These are phyloP conservation scores for Ophiosphaerella korrae DNA, from an alignment of 2,329 filamentous ascomycete genomes.

Conservation along the genomic window DNA sequence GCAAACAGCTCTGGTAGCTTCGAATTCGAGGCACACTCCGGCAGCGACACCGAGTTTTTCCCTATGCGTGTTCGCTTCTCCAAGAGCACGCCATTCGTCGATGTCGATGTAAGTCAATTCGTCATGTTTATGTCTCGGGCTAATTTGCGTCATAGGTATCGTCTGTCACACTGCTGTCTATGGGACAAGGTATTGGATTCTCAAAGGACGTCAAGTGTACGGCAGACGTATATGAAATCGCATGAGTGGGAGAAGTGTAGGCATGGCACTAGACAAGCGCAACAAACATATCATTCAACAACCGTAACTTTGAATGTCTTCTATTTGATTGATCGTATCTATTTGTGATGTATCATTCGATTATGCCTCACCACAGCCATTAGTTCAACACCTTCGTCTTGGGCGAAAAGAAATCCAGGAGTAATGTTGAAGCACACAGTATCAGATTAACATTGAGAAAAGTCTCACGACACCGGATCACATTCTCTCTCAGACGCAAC, in stretches of 20 bases:
- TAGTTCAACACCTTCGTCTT: too few relatives aligned
- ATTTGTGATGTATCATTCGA: too few relatives aligned
- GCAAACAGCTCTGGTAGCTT: slow-evolving; percentile 85
- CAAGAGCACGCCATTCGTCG: slow-evolving; percentile 83
- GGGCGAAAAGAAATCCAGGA: too few relatives aligned
- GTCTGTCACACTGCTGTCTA: slow-evolving; percentile 72
- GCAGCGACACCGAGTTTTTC: slow-evolving; percentile 94
- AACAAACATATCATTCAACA: too few relatives aligned
- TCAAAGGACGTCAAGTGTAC: slow-evolving; percentile 80
- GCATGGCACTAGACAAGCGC: background rate
- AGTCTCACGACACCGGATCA: too few relatives aligned
- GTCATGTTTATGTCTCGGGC: background rate
- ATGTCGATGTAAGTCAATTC: slow-evolving; percentile 79
- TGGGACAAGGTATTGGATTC: slow-evolving; percentile 79
- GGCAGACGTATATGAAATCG: slow-evolving; percentile 77
- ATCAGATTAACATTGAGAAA: too few relatives aligned
- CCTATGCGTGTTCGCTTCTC: slow-evolving; percentile 92
- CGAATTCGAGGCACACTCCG: slow-evolving; percentile 89
- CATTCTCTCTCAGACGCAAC: too few relatives aligned
- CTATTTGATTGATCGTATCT: too few relatives aligned
- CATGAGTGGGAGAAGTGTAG: slow-evolving; percentile 54
- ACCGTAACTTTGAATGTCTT: too few relatives aligned
- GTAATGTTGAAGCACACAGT: too few relatives aligned
- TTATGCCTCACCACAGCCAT: too few relatives aligned
- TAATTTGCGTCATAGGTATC: slow-evolving; percentile 60